phyloP scores from a whole-genome alignment of 345 rosid genomes.

The Eucalyptus sp. region DNA sequence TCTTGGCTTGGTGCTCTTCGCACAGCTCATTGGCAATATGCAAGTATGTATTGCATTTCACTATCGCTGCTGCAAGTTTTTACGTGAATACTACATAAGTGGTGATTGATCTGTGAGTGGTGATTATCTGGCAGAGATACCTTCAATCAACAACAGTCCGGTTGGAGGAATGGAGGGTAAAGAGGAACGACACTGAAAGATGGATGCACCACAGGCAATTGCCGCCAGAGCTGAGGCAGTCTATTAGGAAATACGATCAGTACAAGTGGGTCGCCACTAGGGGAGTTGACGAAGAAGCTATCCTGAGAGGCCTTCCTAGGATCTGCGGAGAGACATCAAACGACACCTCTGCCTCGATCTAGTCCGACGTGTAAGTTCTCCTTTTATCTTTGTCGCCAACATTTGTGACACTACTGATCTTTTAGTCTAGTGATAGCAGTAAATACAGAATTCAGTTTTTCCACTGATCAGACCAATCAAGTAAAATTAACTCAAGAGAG shows the following conservation, averaged over 20 bases:
- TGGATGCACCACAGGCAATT: slow-evolving; percentile 71
- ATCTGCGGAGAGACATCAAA: slow-evolving; percentile 69
- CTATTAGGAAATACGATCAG: slow-evolving; percentile 46
- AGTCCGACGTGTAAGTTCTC: slow-evolving; percentile 58
- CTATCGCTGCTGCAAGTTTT: background rate
- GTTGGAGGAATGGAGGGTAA: slow-evolving; percentile 70
- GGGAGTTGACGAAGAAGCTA: slow-evolving; percentile 69
- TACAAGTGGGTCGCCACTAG: slow-evolving; percentile 73
- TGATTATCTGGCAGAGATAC: slow-evolving; percentile 32
- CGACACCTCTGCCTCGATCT: slow-evolving; percentile 76
- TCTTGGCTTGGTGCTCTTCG: slow-evolving; percentile 57
- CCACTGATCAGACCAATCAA: background rate
- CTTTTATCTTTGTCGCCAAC: background rate
- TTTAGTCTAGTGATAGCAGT: background rate
- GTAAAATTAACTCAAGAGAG: background rate
- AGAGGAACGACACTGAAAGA: slow-evolving; percentile 57
- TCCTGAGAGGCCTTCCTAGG: slow-evolving; percentile 46
- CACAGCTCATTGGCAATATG: slow-evolving; percentile 55
- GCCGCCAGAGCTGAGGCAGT: slow-evolving; percentile 35
- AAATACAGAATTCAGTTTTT: background rate
- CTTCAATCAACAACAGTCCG: slow-evolving; percentile 63
- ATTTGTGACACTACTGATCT: background rate
- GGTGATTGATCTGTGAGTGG: background rate
- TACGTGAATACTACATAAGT: background rate
- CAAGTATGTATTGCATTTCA: slow-evolving; percentile 18